These are phyloP conservation scores for Populus euphratica DNA, from an alignment of 345 rosid species.

Conservation along the genomic window DNA sequence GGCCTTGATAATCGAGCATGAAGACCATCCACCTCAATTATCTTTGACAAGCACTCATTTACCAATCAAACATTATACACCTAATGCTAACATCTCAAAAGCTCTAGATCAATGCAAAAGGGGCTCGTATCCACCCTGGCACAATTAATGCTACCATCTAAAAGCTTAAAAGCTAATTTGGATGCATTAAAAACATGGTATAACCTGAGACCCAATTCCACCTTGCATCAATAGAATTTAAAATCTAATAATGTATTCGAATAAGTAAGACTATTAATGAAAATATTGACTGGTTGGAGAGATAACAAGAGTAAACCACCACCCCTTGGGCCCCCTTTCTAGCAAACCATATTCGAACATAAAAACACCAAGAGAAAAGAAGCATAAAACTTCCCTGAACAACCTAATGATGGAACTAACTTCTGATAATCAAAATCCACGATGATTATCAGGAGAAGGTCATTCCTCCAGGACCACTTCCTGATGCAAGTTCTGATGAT, in stretches of 20 bases:
- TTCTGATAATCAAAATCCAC: neutral
- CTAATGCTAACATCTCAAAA: neutral
- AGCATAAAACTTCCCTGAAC: neutral
- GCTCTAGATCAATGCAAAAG: neutral
- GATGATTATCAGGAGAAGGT: neutral
- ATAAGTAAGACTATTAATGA: neutral
- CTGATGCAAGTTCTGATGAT: too few relatives aligned
- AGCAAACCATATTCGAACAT: neutral
- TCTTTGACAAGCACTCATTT: neutral
- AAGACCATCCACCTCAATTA: neutral
- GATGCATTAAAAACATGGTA: neutral
- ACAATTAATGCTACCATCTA: neutral
- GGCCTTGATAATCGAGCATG: neutral
- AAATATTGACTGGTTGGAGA: neutral
- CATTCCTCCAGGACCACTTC: neutral
- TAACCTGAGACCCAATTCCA: neutral
- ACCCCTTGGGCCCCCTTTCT: too few relatives aligned
- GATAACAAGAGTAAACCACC: neutral
- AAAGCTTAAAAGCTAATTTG: neutral
- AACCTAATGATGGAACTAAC: neutral
- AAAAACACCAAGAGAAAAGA: neutral
- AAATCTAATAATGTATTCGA: neutral
- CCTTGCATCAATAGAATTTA: neutral
- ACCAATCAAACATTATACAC: neutral
- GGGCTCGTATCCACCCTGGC: neutral